A percentile compares a stretch with the other conserved stretches of the same genome.
Conservation (phyloP, 306 rosid species). For the Lupinus albus region DNA sequence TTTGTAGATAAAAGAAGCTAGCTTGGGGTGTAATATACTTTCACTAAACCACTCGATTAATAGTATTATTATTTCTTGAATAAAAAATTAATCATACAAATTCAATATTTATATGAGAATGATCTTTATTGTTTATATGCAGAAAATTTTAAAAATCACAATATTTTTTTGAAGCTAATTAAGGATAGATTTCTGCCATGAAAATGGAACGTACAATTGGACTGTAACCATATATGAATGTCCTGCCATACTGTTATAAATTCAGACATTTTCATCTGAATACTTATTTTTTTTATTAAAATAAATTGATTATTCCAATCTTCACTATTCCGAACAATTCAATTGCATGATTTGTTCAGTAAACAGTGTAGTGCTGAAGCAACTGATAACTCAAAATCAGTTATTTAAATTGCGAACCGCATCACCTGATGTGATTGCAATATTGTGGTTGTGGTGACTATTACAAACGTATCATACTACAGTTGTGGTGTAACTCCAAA, state of each 20-base stretch:
- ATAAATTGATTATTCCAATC: slow-evolving; percentile 28
- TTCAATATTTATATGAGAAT: too few species aligned
- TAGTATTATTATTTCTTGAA: too few species aligned
- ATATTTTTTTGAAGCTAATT: neutral
- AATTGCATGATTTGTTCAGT: slow-evolving; percentile 33
- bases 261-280: slow-evolving; percentile 28
- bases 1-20: too few species aligned
- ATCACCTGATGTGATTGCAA: too few species aligned
- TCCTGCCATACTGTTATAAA: slow-evolving; percentile 28
- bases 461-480: too few species aligned
- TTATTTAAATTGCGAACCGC: too few species aligned
- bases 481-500: too few species aligned
- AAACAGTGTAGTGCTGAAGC: slow-evolving; percentile 17
- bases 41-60: too few species aligned
- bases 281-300: neutral
- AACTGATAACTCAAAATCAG: neutral
- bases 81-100: too few species aligned
- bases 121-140: too few species aligned
- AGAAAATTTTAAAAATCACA: slow-evolving; percentile 15
- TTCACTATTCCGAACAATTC: slow-evolving; percentile 40
- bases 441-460: too few species aligned
- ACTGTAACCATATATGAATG: slow-evolving; percentile 42
- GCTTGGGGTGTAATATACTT: too few species aligned
- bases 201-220: slow-evolving; percentile 39
- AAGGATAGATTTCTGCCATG: slow-evolving; percentile 23